Conservation (phyloP, 2,329 filamentous ascomycete species). For the Alternaria metachromatica region DNA sequence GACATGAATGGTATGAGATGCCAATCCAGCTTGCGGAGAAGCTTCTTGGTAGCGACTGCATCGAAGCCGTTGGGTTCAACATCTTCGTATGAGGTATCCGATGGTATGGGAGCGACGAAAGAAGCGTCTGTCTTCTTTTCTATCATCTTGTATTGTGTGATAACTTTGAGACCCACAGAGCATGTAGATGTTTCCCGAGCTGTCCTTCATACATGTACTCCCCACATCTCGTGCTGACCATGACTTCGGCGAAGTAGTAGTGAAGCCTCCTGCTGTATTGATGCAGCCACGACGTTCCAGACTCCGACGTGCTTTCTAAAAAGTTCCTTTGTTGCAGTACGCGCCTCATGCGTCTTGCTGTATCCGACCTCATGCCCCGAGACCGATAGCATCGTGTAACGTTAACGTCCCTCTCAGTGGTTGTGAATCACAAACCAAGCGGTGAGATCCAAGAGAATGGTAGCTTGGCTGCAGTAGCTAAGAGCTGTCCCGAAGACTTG, state of each 20-base stretch:
- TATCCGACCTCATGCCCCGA: constrained; percentile 17
- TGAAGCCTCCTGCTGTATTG: not conserved
- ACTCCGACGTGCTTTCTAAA: not conserved
- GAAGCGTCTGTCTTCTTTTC: constrained; percentile 19
- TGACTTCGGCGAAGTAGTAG: not conserved
- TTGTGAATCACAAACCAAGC: not conserved
- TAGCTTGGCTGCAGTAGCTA: not conserved
- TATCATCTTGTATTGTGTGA: constrained; percentile 2
- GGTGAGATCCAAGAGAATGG: constrained; percentile 5
- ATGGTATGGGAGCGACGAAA: constrained; percentile 5
- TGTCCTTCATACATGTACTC: not conserved
- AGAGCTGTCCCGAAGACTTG: not conserved
- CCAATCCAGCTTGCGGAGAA: constrained; percentile 62
- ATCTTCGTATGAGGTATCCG: constrained; percentile 23
- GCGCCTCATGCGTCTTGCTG: constrained; percentile 5
- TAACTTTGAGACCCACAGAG: too few relatives aligned
- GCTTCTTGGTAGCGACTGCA: constrained; percentile 54
- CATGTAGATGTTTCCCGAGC: too few relatives aligned
- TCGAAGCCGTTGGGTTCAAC: constrained; percentile 47
- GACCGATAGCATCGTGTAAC: constrained; percentile 22
- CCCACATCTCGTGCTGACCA: not conserved
- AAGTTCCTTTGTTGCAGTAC: constrained; percentile 2
- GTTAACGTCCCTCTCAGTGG: constrained; percentile 16
- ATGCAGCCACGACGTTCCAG: constrained; percentile 10
- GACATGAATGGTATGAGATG: constrained; percentile 66